Evolutionary conservation across 2,329 filamentous ascomycete genomes (phyloP), one percentile per base, ranked within the genome.

Genomic region (Xylariaceae sp.): DNA sequence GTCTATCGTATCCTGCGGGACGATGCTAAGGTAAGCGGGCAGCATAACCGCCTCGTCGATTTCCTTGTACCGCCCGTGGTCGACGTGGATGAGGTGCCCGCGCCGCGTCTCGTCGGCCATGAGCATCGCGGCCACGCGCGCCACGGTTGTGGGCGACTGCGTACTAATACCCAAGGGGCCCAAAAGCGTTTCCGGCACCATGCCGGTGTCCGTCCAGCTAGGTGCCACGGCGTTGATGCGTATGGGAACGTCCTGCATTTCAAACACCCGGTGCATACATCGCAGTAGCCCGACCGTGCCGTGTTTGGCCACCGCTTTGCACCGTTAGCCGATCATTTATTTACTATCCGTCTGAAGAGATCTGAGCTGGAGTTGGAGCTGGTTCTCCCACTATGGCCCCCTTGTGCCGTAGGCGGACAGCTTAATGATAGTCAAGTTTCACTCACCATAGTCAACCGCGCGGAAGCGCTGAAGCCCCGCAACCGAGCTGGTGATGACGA

Each of bases 181-280:
- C 56, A 80, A 67, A 15, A 77, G 16, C 0, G 50, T 61, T 26
- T 68, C 67, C 13, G 15, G 0, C 2, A 61, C 47, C 6, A 61
- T 51, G 63, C 59, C 0, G 13, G 79, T 81, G 3, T 72, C 68
- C 0, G 82, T 84, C 81, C 81, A 85, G 24, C 73, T 77, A 1
- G 82, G 81, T 1, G 79, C 75, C 16, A 85, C 68, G 5, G 73
- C 76, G 69, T 86, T 86, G 44, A 85, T 64, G 11, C 82, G 78
- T 36, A 85, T 77, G 1, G 79, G 76, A 1, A 79, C 55, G 15
- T 64, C 55, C 9, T 71, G 67, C 2, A 59, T 60, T 10, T 63
- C 57, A 2, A 81, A 58, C 3, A 75, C 65, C 2, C 69, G 66
- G 1, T 73, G 65, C 8, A 82, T 67, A 3, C 77, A 76, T 23